Evolutionary conservation across 371 early-diverging fungal genomes (phyloP).

Genomic region (Apophysomyces variabilis): DNA sequence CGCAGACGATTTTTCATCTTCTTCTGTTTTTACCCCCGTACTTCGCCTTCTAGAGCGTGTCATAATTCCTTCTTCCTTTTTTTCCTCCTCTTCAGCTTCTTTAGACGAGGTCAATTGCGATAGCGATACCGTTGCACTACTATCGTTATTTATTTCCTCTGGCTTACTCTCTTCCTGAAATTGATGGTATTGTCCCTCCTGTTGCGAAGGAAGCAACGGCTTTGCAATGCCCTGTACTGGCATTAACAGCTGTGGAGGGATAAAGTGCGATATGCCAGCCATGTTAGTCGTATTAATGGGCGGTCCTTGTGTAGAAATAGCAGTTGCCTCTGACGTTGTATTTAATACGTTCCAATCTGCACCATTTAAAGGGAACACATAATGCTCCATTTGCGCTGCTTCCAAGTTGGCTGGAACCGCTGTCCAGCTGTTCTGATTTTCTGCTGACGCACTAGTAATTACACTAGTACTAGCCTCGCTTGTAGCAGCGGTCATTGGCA

Average conservation of each 20-base stretch:
- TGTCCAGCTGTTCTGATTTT: constrained; percentile 7
- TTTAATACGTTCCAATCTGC: constrained; percentile 16
- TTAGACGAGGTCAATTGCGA: background rate
- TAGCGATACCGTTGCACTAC: background rate
- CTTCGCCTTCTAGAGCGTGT: constrained; percentile 19
- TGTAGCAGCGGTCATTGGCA: background rate
- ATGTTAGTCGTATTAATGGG: constrained; percentile 2
- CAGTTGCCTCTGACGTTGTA: constrained; percentile 2
- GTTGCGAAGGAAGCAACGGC: background rate
- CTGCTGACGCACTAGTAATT: constrained; percentile 9
- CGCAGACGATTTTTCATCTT: constrained; percentile 18
- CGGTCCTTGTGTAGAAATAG: constrained; percentile 13
- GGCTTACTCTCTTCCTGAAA: background rate
- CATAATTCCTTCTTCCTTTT: constrained; percentile 19
- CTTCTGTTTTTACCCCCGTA: constrained; percentile 11
- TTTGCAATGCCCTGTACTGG: background rate
- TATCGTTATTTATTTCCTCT: background rate
- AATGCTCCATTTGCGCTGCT: constrained; percentile 12
- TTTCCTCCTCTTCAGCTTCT: constrained; percentile 7
- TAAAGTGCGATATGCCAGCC: constrained; percentile 4
- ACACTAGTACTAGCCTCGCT: background rate
- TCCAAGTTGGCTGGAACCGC: constrained; percentile 4
- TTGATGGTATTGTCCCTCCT: background rate
- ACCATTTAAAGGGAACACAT: constrained; percentile 22
- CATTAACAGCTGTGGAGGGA: constrained; percentile 16